Base-by-base conservation (phyloP, 306 rosid species). In the Sechiopsis laciniata region DNA sequence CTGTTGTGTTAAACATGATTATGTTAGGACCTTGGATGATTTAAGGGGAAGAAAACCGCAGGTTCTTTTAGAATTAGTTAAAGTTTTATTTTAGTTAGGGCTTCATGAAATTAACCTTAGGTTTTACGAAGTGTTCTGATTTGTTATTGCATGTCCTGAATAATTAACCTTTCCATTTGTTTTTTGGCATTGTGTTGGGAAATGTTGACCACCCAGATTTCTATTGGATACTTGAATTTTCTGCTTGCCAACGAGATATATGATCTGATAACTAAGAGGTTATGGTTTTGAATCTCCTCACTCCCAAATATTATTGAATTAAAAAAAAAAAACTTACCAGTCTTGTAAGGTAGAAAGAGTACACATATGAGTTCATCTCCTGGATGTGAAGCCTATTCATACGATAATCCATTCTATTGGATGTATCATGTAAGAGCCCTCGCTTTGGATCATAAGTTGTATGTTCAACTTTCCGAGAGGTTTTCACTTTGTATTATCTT, bases 71-170 rank as follows among this genome's bases (percentile, higher is more conserved):
- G 8, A 19, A 20, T 68, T 48, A 17, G 57, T 46, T 19, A 14
- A 68, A 21, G 73, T 21, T 46, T 7, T 20, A 45, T 19, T 66
- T 64, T 66, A n/a, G 72, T 19, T 66, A 10, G 55, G 40, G 40
- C 13, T 12, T 20, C 17, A 67, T 65, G 55, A 46, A 45, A 11
- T 24, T 46, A 46, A 21, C 72, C 37, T 67, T 17, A 45, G 9
- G 24, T 21, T 65, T 37, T 19, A 66, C 48, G 17, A 67, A 6
- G 20, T 40, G 5, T 42, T 67, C 32, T 66, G 35, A 11, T 45
- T 19, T 5, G n/a, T 64, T 16, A 65, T 37, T 64, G 9, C 19
- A 42, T 35, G 71, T 24, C 29, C 29, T 60, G 16, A 57, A 26
- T 12, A 60, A 60, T 60, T 60, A 3, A 24, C 40, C 19, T 62